A percentile compares a stretch with the other conserved stretches of the same genome.
These are phyloP conservation scores for Laetiporus sulphureus DNA, from an alignment of 1,284 basidiomycete species.

Conservation along the genomic window DNA sequence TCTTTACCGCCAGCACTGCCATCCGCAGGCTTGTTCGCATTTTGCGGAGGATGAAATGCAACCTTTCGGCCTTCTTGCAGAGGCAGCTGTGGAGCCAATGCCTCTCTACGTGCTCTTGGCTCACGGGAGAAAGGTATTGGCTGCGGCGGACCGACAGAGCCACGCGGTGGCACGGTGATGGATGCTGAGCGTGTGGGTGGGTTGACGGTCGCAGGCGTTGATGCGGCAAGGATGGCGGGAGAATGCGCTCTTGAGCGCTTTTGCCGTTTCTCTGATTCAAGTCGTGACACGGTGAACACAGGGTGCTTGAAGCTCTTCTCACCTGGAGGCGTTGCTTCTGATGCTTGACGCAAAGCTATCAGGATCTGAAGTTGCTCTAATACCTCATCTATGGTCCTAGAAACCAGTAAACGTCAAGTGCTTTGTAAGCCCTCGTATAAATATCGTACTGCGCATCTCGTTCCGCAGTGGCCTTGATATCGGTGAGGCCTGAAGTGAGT, in stretches of 20 bases:
- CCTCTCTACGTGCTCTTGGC: constrained; percentile 56
- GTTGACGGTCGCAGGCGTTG: constrained; percentile 31
- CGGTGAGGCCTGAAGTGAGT: constrained; percentile 50
- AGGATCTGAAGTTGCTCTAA: constrained; percentile 63
- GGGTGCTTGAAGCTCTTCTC: constrained; percentile 8
- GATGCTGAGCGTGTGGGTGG: constrained; percentile 31
- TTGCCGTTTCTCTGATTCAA: constrained; percentile 54
- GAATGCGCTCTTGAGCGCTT: constrained; percentile 69
- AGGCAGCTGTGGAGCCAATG: constrained; percentile 52
- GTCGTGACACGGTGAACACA: neutral
- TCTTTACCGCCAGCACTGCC: constrained; percentile 43
- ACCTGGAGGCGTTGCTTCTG: constrained; percentile 57
- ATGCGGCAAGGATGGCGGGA: constrained; percentile 41
- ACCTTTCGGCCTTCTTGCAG: constrained; percentile 69
- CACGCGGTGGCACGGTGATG: constrained; percentile 48
- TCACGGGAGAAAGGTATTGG: constrained; percentile 54
- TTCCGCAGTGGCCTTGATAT: constrained; percentile 53
- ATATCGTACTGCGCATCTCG: constrained; percentile 54
- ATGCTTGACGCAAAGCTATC: constrained; percentile 63
- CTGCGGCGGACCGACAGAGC: constrained; percentile 51
- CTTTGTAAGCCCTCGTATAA: constrained; percentile 6
- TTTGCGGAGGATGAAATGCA: constrained; percentile 64
- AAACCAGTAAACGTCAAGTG: neutral
- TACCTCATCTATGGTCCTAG: constrained; percentile 62
- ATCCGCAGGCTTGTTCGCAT: constrained; percentile 38